These are phyloP conservation scores for Citrus sinensis DNA, from an alignment of 345 rosid species.

Conservation along the genomic window DNA sequence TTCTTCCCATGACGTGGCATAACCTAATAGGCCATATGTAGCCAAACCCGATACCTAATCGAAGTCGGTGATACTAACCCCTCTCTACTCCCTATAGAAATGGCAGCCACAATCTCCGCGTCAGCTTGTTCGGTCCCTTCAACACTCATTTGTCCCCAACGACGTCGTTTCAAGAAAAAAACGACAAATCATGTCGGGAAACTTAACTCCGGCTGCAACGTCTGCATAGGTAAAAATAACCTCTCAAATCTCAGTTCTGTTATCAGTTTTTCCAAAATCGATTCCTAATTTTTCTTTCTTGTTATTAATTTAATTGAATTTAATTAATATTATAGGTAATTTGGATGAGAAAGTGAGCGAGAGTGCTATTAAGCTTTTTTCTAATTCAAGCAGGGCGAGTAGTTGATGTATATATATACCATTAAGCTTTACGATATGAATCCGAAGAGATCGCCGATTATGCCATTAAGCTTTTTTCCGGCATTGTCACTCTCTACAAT, in stretches of 20 bases:
- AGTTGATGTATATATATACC: too few relatives aligned
- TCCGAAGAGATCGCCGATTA: slow-evolving; percentile 82
- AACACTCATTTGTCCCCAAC: not conserved
- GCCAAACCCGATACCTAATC: too few relatives aligned
- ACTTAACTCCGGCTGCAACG: slow-evolving; percentile 37
- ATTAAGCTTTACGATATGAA: too few relatives aligned
- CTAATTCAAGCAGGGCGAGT: too few relatives aligned
- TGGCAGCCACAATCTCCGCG: not conserved
- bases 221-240: slow-evolving; percentile 43
- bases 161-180: not conserved
- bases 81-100: not conserved
- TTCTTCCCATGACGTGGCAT: not conserved
- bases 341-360: slow-evolving; percentile 85
- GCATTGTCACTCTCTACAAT: slow-evolving; percentile 73
- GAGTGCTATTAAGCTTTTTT: too few relatives aligned
- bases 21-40: not conserved
- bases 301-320: not conserved
- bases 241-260: not conserved
- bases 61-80: not conserved
- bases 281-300: not conserved
- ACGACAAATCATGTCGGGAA: slow-evolving; percentile 42
- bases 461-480: slow-evolving; percentile 88
- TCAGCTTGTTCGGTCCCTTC: not conserved
- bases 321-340: slow-evolving; percentile 17
- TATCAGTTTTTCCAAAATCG: too few relatives aligned